These are phyloP conservation scores for Zygosaccharomyces sapae DNA, from an alignment of 1,139 yeast genomes.

Conservation along the genomic window DNA sequence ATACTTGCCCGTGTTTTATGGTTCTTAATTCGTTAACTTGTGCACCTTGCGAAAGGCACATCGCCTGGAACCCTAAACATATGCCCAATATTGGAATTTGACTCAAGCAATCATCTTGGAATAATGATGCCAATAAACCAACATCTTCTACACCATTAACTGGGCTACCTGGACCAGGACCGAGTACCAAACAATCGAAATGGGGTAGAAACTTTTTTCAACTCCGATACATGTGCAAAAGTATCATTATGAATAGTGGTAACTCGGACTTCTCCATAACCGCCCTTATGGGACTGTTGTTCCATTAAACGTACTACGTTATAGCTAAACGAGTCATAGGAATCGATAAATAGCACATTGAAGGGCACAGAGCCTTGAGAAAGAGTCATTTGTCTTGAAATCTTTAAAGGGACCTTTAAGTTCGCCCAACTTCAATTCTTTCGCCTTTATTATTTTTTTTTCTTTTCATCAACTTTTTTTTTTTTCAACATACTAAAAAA, in stretches of 20 bases:
- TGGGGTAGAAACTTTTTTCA: constrained; percentile 38
- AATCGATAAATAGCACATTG: constrained; percentile 64
- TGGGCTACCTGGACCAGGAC: constrained; percentile 98
- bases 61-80: constrained; percentile 86
- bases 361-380: constrained; percentile 12
- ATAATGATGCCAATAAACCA: constrained; percentile 58
- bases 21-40: constrained; percentile 48
- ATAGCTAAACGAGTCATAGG: constrained; percentile 91
- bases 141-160: constrained; percentile 51
- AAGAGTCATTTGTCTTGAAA: neutral
- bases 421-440: neutral
- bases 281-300: constrained; percentile 23
- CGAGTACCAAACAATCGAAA: constrained; percentile 77
- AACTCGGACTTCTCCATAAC: constrained; percentile 52
- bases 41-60: constrained; percentile 66
- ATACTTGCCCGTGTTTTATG: constrained; percentile 85
- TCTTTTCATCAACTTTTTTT: neutral
- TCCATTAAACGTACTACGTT: constrained; percentile 66
- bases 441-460: neutral
- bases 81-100: constrained; percentile 77
- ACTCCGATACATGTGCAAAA: constrained; percentile 41
- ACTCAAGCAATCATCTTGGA: constrained; percentile 16
- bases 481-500: neutral
- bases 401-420: neutral
- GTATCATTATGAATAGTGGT: constrained; percentile 75